Conservation (phyloP, 1,139 yeast species). For the Chernovozyma sophiae-reginae region DNA sequence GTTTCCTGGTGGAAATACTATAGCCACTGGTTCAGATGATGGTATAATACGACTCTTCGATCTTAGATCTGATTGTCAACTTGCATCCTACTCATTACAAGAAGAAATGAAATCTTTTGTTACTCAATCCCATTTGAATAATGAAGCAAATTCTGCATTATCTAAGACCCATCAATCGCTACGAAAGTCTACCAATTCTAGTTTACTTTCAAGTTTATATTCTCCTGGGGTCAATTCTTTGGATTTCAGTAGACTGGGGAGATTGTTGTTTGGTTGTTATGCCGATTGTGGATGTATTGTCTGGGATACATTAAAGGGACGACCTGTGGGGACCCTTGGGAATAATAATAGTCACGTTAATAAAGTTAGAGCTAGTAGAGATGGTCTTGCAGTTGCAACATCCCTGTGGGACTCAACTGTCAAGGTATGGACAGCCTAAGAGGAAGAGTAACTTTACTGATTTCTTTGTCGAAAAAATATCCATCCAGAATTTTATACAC, state of each 20-base stretch:
- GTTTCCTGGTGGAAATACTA: constrained; percentile 68
- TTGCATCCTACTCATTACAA: constrained; percentile 49
- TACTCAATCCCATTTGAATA: background rate
- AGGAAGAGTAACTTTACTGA: no score
- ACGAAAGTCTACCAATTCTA: constrained; percentile 9
- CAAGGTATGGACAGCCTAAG: constrained; percentile 53
- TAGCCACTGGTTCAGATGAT: constrained; percentile 76
- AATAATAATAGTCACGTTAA: constrained; percentile 62
- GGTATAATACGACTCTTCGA: constrained; percentile 73
- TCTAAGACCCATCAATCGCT: constrained; percentile 12
- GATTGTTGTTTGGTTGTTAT: constrained; percentile 72
- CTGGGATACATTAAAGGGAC: constrained; percentile 74
- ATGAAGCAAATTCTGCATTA: background rate
- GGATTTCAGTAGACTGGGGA: constrained; percentile 72
- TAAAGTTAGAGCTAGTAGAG: constrained; percentile 64
- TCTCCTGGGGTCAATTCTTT: constrained; percentile 65
- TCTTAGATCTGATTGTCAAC: constrained; percentile 69
- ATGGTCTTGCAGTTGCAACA: constrained; percentile 71
- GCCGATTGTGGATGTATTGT: constrained; percentile 71
- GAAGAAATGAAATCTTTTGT: constrained; percentile 5
- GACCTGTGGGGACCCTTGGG: constrained; percentile 55
- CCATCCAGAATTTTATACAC: no score
- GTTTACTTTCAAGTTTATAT: constrained; percentile 27
- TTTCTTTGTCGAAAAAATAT: no score
- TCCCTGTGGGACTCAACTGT: constrained; percentile 70